phyloP scores from a whole-genome alignment of 2,329 filamentous ascomycete genomes.

The Penicillium crustosum region DNA sequence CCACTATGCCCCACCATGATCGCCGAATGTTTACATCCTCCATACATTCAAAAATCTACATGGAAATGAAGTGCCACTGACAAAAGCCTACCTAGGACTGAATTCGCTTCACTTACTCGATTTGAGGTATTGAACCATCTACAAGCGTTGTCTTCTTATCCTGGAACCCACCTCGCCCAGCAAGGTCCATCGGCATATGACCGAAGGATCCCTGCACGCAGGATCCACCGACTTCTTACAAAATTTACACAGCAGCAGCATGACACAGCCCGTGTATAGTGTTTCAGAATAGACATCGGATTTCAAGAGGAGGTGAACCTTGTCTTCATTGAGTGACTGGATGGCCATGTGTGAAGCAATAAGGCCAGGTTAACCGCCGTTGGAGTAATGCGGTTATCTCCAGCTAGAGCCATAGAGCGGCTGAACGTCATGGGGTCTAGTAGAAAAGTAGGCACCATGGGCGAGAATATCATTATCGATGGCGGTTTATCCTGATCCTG shows the following conservation, averaged over 20 bases:
- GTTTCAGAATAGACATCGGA: neutral
- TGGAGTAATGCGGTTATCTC: no score
- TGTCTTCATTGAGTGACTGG: neutral
- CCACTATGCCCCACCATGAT: slow-evolving; percentile 6
- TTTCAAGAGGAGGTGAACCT: neutral
- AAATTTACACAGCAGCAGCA: neutral
- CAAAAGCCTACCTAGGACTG: neutral
- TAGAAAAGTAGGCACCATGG: neutral
- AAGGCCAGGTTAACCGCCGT: neutral
- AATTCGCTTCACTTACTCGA: neutral
- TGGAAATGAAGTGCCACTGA: neutral
- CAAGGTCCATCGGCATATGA: neutral
- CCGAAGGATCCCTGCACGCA: neutral
- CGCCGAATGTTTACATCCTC: neutral
- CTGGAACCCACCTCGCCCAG: neutral
- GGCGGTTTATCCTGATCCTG: neutral
- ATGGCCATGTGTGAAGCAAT: neutral
- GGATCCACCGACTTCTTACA: neutral
- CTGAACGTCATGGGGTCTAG: neutral
- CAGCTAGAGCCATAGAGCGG: no score
- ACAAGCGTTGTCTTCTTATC: neutral
- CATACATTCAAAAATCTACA: neutral
- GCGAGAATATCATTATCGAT: neutral
- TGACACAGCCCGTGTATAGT: neutral
- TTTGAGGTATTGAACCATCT: neutral